A percentile compares a stretch with the other conserved stretches of the same genome.
Conservation (phyloP, 139 green algal species). For the Bryopsis sp. region DNA sequence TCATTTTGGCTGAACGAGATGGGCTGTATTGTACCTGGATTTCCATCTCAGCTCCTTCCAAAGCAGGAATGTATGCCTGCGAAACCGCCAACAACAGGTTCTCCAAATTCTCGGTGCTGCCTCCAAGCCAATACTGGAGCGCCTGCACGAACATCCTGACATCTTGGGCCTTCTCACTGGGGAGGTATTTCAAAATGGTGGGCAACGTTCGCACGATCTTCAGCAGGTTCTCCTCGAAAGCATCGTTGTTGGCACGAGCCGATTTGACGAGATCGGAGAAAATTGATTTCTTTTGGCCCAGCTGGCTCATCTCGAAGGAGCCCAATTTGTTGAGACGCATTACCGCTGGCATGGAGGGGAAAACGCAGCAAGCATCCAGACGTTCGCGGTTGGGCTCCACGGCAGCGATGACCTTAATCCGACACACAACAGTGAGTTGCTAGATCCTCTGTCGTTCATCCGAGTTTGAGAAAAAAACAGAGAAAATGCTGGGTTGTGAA, state of each 20-base stretch:
- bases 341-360: constrained; percentile 98
- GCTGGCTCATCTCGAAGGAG: constrained; percentile 94
- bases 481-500: too few species aligned
- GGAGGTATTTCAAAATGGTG: constrained; percentile 92
- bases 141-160: constrained; percentile 81
- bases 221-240: constrained; percentile 98
- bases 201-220: constrained; percentile 89
- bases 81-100: constrained; percentile 90
- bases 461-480: too few species aligned
- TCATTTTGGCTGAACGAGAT: too few species aligned
- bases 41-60: constrained; percentile 68
- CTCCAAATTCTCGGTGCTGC: constrained; percentile 94
- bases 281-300: constrained; percentile 88
- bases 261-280: constrained; percentile 94
- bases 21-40: constrained; percentile 15
- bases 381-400: constrained; percentile 64
- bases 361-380: constrained; percentile 94
- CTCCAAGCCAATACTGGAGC: constrained; percentile 99
- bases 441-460: too few species aligned
- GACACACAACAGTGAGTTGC: too few species aligned
- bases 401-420: constrained; percentile 82
- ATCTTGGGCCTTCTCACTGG: constrained; percentile 83
- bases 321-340: constrained; percentile 99
- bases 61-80: constrained; percentile 74
- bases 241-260: constrained; percentile 79